These are phyloP conservation scores for Tetracladium maxilliforme DNA, from an alignment of 2,329 filamentous ascomycete genomes.

Conservation along the genomic window DNA sequence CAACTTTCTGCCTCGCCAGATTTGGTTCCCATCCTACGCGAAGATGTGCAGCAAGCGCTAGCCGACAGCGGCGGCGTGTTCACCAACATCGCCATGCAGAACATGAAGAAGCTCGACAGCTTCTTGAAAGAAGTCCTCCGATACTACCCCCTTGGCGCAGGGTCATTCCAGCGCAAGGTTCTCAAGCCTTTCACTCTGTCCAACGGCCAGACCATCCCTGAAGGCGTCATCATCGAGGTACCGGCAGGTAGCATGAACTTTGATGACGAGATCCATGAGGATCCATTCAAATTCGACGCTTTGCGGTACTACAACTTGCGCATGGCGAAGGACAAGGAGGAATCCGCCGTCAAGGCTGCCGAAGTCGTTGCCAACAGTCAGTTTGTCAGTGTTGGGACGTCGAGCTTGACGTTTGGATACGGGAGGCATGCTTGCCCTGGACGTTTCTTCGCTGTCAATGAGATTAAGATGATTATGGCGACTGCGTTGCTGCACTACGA, in stretches of 20 bases:
- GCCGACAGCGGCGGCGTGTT: slow-evolving; percentile 1
- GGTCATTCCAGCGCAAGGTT: slow-evolving; percentile 33
- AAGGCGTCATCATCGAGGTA: slow-evolving; percentile 16
- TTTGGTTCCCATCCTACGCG: slow-evolving; percentile 1
- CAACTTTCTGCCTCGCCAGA: slow-evolving; percentile 2
- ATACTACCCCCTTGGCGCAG: too few species aligned
- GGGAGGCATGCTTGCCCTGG: slow-evolving; percentile 14
- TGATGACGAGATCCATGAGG: slow-evolving; percentile 7
- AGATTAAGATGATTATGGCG: slow-evolving; percentile 10
- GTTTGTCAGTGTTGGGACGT: slow-evolving; percentile 3
- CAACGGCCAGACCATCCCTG: slow-evolving; percentile 30
- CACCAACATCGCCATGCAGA: neutral
- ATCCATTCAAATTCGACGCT: slow-evolving; percentile 6
- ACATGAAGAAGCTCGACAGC: slow-evolving; percentile 11
- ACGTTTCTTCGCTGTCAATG: slow-evolving; percentile 10
- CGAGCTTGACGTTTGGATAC: slow-evolving; percentile 12
- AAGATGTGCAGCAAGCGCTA: slow-evolving; percentile 2
- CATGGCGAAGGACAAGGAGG: slow-evolving; percentile 1
- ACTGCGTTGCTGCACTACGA: slow-evolving; percentile 8
- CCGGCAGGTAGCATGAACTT: too few species aligned
- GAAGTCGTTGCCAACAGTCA: slow-evolving; percentile 4
- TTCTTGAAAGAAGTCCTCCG: slow-evolving; percentile 18
- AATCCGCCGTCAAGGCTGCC: slow-evolving; percentile 2
- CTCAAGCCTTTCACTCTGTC: slow-evolving; percentile 33
- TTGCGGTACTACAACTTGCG: slow-evolving; percentile 7